These are phyloP conservation scores for apple (Malus domestica) DNA, from an alignment of 306 rosid species.

Conservation along the genomic window DNA sequence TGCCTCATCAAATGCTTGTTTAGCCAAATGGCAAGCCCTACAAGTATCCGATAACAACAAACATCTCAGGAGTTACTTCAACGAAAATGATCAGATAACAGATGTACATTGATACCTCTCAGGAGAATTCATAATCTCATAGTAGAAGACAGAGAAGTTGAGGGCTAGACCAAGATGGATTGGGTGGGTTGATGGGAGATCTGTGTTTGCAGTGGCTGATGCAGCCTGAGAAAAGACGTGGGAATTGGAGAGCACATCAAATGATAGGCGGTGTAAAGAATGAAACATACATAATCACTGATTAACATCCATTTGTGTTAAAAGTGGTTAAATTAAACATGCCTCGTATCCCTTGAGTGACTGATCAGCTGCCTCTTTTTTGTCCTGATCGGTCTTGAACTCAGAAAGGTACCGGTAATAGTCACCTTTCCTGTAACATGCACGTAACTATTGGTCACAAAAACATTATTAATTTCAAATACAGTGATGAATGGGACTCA, in stretches of 20 bases:
- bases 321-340: conserved; percentile 19
- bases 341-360: conserved; percentile 64
- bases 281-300: conserved; percentile 2
- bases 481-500: conserved; percentile 29
- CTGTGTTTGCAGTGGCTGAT: conserved; percentile 76
- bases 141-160: conserved; percentile 95
- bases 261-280: not conserved
- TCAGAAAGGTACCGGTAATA: conserved; percentile 46
- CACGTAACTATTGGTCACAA: not conserved
- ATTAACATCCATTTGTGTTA: conserved; percentile 4
- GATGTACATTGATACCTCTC: conserved; percentile 51
- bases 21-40: conserved; percentile 99
- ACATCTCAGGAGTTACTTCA: conserved; percentile 14
- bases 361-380: conserved; percentile 49
- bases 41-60: conserved; percentile 18
- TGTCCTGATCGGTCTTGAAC: conserved; percentile 47
- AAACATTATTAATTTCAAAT: not conserved
- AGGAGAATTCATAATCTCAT: conserved; percentile 96
- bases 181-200: conserved; percentile 92
- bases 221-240: conserved; percentile 52
- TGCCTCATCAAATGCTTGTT: conserved; percentile 98
- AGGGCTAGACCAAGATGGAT: conserved; percentile 98
- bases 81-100: conserved; percentile 1
- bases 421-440: conserved; percentile 44
- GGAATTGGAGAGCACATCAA: conserved; percentile 17